phyloP scores from a whole-genome alignment of 768 basidiomycete genomes.

The Agaricus subrufescens region DNA sequence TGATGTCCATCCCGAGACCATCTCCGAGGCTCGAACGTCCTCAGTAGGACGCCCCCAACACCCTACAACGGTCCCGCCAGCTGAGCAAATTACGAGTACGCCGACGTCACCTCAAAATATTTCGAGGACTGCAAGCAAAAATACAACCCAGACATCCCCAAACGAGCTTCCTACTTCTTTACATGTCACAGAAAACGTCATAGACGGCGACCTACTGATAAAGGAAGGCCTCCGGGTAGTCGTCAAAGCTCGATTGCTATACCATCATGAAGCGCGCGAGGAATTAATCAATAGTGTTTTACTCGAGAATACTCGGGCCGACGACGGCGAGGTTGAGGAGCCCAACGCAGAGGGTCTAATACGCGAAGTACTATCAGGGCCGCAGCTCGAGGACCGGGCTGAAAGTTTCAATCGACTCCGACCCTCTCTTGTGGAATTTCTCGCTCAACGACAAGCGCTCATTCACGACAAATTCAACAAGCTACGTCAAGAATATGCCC shows the following conservation, averaged over 20 bases:
- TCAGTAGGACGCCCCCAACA: neutral
- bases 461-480: conserved; percentile 49
- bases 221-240: conserved; percentile 60
- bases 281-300: conserved; percentile 64
- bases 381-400: conserved; percentile 28
- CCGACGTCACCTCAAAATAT: neutral
- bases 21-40: neutral
- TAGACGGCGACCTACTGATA: conserved; percentile 39
- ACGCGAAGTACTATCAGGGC: conserved; percentile 38
- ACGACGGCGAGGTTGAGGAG: conserved; percentile 21
- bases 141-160: neutral
- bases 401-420: conserved; percentile 35
- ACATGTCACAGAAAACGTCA: conserved; percentile 16
- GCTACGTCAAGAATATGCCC: conserved; percentile 62
- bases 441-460: conserved; percentile 46
- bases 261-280: conserved; percentile 55
- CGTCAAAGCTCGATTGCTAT: conserved; percentile 55
- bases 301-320: conserved; percentile 49
- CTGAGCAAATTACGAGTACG: neutral
- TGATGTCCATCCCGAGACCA: neutral
- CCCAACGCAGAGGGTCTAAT: conserved; percentile 38
- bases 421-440: conserved; percentile 48
- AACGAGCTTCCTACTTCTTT: neutral
- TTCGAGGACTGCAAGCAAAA: neutral
- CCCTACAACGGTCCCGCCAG: neutral